Conservation (phyloP, 345 rosid species). For the rapeseed (Brassica napus) region Da-Ae NC_063449.1:45942001-45942500, state of each 20-base stretch:
- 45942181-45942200: not conserved
- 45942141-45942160: not conserved
- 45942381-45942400: too few relatives aligned
- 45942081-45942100: not conserved
- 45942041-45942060: too few relatives aligned
- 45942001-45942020: not conserved
- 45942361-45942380: too few relatives aligned
- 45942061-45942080: too few relatives aligned
- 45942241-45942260: not conserved
- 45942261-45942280: not conserved
- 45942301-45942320: not conserved
- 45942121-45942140: not conserved
- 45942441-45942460: not conserved
- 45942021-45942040: too few relatives aligned
- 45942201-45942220: not conserved
- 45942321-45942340: not conserved
- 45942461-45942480: constrained; percentile 5
- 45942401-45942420: too few relatives aligned
- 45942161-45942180: not conserved
- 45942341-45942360: too few relatives aligned
- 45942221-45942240: not conserved
- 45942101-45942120: not conserved
- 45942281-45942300: not conserved
- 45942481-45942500: not conserved
- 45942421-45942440: too few relatives aligned